Percentiles rank a stretch among this genome's conserved stretches.
phyloP scores from a whole-genome alignment of 176 grass and related monocot genomes.

The Carex littledalei region DNA sequence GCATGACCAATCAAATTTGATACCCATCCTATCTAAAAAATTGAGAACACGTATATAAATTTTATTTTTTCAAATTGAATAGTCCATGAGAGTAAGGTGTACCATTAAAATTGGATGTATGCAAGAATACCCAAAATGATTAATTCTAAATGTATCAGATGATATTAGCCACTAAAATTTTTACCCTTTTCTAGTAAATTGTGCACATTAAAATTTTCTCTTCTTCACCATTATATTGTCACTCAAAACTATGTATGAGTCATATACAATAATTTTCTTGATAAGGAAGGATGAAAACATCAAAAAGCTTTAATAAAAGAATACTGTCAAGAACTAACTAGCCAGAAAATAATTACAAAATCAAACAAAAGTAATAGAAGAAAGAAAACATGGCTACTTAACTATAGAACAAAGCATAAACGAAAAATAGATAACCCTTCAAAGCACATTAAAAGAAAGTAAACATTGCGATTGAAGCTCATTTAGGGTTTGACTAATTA shows the following conservation, averaged over 20 bases:
- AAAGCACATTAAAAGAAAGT: conserved; percentile 2
- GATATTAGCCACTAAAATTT: background rate
- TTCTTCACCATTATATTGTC: conserved; percentile 6
- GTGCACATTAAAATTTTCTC: background rate
- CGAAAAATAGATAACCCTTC: background rate
- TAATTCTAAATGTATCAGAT: background rate
- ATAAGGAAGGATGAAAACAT: background rate
- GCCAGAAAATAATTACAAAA: background rate
- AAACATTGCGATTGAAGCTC: conserved; percentile 10
- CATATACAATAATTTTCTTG: background rate
- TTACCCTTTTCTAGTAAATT: background rate
- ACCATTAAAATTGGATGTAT: too few relatives aligned
- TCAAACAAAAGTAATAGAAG: background rate
- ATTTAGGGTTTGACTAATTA: background rate
- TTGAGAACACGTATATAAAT: too few relatives aligned
- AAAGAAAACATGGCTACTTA: background rate
- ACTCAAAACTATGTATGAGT: background rate
- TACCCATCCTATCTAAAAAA: too few relatives aligned
- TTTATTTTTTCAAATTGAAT: too few relatives aligned
- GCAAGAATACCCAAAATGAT: too few relatives aligned
- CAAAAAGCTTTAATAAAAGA: background rate
- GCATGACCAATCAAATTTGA: too few relatives aligned
- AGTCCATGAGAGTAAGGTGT: too few relatives aligned
- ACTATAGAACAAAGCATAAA: background rate
- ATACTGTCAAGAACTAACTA: conserved; percentile 1